A percentile compares a stretch with the other conserved stretches of the same genome.
phyloP scores from a whole-genome alignment of 2,329 filamentous ascomycete species.

The Elsinoe batatas region DNA sequence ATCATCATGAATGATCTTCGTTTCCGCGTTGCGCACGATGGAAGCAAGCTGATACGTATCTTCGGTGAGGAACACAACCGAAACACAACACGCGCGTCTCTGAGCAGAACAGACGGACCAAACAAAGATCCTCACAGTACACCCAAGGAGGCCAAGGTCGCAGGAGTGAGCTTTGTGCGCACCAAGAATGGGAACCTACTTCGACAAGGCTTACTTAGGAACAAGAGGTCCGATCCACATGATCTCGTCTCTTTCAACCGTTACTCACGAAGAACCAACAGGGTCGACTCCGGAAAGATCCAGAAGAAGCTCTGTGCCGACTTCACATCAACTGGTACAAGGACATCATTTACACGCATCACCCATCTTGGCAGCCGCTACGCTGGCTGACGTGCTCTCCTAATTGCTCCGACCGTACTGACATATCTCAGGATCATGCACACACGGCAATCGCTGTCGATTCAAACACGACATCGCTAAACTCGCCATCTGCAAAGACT shows the following conservation, averaged over 20 bases:
- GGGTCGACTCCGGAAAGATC: conserved; percentile 46
- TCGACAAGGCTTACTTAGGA: conserved; percentile 59
- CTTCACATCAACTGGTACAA: conserved; percentile 47
- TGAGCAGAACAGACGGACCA: conserved; percentile 19
- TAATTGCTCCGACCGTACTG: background rate
- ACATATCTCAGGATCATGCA: conserved; percentile 60
- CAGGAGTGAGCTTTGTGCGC: conserved; percentile 71
- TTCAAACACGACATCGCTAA: conserved; percentile 77
- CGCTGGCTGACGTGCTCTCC: background rate
- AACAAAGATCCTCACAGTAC: conserved; percentile 39
- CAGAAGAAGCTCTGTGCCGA: conserved; percentile 58
- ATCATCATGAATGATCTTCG: conserved; percentile 61
- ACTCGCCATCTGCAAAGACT: conserved; percentile 83
- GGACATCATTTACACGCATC: conserved; percentile 17
- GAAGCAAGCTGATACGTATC: conserved; percentile 70
- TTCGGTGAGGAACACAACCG: conserved; percentile 47
- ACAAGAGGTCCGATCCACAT: conserved; percentile 55
- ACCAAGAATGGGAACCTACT: conserved; percentile 84
- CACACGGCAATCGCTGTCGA: conserved; percentile 68
- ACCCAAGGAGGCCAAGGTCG: conserved; percentile 62
- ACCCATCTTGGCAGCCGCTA: background rate
- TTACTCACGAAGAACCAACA: conserved; percentile 14
- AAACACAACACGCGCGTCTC: conserved; percentile 4
- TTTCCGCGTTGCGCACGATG: conserved; percentile 64
- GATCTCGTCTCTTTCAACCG: background rate